Evolutionary conservation across 228 moss, liverwort and hornwort genomes (phyloP).

Genomic region (Sphagnum magellanicum): DNA sequence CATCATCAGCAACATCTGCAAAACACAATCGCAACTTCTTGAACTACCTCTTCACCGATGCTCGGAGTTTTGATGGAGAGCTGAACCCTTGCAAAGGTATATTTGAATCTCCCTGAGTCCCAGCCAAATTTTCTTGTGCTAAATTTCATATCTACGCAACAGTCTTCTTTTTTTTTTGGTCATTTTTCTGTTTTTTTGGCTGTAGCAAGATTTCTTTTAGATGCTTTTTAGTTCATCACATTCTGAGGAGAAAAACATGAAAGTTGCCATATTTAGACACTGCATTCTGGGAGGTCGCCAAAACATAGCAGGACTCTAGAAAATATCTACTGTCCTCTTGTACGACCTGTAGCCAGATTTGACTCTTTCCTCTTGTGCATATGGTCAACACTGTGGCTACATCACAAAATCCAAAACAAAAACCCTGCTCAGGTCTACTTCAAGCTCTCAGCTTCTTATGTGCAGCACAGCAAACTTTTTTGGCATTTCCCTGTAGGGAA

Average conservation of each 20-base stretch:
- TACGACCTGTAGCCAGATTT: no score
- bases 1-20: constrained; percentile 1
- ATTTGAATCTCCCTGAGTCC: neutral
- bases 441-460: no score
- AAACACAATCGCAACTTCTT: constrained; percentile 4
- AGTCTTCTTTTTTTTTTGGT: neutral
- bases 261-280: neutral
- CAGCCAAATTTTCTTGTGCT: neutral
- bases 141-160: neutral
- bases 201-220: neutral
- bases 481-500: no score
- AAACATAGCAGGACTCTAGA: no score
- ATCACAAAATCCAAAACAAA: no score
- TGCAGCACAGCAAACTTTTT: no score
- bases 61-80: constrained; percentile 17
- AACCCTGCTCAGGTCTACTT: no score
- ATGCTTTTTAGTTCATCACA: neutral
- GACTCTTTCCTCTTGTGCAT: no score
- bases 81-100: constrained; percentile 29
- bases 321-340: no score
- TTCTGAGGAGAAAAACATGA: neutral
- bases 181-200: neutral
- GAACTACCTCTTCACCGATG: neutral
- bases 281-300: no score
- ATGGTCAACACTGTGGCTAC: no score